Evolutionary conservation across 805 yeast species (phyloP), one percentile per base, ranked within the genome.

Genomic region (Lipomyces orientalis): DNA sequence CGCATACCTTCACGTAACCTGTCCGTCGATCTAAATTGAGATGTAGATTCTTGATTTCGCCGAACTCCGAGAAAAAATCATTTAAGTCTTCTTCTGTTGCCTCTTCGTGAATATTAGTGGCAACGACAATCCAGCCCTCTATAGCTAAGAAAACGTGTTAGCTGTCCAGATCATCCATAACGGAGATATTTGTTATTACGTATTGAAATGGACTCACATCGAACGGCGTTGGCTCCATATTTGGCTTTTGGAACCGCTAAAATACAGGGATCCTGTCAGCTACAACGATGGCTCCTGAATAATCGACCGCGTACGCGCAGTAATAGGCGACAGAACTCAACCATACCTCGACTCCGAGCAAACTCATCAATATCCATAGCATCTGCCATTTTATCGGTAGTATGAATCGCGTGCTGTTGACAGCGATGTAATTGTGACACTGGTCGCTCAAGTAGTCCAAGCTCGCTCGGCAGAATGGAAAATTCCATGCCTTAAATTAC

Each of bases 81-180:
- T 68, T 66, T 0, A 82, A 66, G 35, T 81, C 84, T 59, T 82
- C 85, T 61, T 83, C 86, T 8, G 82, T 72, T 1, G 82, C 80
- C 71, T 83, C 86, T 49, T 81, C 83, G 64, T 83, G 84, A 19
- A 83, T 61, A 49, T 81, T 81, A 0, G 79, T 75, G 6, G 77
- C 81, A 2, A 82, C 73, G 1, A 83, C 34, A 6, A 82, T 78
- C 76, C 81, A 83, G 14, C 85, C 86, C 68, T 82, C 84, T 19
- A 81, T 72, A 3, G 84, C 80, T 79, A 43, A 43, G 8, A n/a
- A 16, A 43, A 16, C 10, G n/a, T 16, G 56, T 22, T 14, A 37
- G 34, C 8, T 12, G 22, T 3, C 9, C 31, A 55, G 29, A 60
- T 10, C 25, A 33, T 54, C 25, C 46, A 49, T 22, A 16, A 37